Evolutionary conservation across 23 red algal species (phyloP).

Genomic region (Gracilariopsis chorda): DNA sequence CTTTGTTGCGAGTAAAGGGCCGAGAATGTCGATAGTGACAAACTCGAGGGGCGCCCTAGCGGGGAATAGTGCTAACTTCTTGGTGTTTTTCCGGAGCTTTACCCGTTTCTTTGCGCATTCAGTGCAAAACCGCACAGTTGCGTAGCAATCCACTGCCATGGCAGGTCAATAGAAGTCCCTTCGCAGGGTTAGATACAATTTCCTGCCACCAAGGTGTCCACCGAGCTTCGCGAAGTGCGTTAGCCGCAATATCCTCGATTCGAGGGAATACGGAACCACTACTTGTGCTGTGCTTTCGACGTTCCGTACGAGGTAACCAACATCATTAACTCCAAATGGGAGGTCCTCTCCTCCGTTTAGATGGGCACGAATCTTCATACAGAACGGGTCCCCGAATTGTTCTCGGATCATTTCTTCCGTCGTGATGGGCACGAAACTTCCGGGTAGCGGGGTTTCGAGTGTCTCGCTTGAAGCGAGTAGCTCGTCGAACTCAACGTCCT

Average conservation of each 20-base stretch:
- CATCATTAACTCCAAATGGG: too few species aligned
- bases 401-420: constrained; percentile 13
- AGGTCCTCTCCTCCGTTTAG: too few species aligned
- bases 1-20: too few species aligned
- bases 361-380: too few species aligned
- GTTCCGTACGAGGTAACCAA: too few species aligned
- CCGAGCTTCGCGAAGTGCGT: too few species aligned
- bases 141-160: constrained; percentile 20
- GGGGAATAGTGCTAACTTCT: too few species aligned
- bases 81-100: background rate
- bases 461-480: background rate
- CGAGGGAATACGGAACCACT: background rate
- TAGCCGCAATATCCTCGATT: background rate
- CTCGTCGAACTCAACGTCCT: background rate
- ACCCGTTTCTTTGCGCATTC: background rate
- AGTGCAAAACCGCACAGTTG: background rate
- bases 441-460: background rate
- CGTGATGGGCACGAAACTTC: background rate
- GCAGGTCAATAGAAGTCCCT: background rate
- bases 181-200: too few species aligned
- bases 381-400: background rate
- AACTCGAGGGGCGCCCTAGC: too few species aligned
- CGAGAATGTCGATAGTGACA: too few species aligned
- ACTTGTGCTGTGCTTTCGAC: background rate
- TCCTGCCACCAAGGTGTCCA: too few species aligned